A percentile compares a stretch with the other conserved stretches of the same genome.
phyloP scores from a whole-genome alignment of 2,329 filamentous ascomycete species.

The Rhexocercosporidium sp. region DNA sequence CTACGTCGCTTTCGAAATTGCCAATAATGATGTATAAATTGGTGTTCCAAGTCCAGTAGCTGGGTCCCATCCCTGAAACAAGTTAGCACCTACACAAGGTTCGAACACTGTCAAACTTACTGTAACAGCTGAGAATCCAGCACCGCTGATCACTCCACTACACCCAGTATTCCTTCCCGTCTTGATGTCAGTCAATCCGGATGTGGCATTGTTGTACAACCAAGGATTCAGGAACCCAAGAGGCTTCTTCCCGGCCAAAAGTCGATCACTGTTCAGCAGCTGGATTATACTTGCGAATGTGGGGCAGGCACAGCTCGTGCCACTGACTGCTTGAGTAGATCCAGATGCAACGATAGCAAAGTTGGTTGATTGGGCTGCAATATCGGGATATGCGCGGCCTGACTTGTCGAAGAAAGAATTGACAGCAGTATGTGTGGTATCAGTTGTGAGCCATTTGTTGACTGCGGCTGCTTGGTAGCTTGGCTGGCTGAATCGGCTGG shows the following conservation, averaged over 20 bases:
- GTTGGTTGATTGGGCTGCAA: constrained; percentile 61
- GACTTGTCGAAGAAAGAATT: constrained; percentile 51
- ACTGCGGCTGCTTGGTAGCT: constrained; percentile 49
- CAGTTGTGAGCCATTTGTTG: constrained; percentile 51
- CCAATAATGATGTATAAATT: constrained; percentile 28
- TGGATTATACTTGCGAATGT: constrained; percentile 62
- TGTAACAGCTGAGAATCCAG: constrained; percentile 33
- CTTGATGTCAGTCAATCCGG: constrained; percentile 50
- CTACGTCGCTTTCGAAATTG: constrained; percentile 13
- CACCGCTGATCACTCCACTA: constrained; percentile 31
- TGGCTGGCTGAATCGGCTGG: constrained; percentile 49
- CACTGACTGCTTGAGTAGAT: constrained; percentile 47
- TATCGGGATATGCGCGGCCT: constrained; percentile 57
- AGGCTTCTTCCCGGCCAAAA: constrained; percentile 53
- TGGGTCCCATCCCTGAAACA: constrained; percentile 49
- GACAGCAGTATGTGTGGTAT: constrained; percentile 51
- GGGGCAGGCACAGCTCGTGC: constrained; percentile 61
- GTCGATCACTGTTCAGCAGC: constrained; percentile 65
- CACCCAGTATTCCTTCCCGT: constrained; percentile 48
- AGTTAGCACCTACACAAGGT: constrained; percentile 9
- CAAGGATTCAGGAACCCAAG: constrained; percentile 53
- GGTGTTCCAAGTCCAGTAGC: constrained; percentile 55
- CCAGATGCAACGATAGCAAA: constrained; percentile 51
- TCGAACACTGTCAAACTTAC: neutral
- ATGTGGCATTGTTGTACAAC: constrained; percentile 45